phyloP scores from a whole-genome alignment of 2,329 filamentous ascomycete genomes.

The Fusarium tuaranense region DNA sequence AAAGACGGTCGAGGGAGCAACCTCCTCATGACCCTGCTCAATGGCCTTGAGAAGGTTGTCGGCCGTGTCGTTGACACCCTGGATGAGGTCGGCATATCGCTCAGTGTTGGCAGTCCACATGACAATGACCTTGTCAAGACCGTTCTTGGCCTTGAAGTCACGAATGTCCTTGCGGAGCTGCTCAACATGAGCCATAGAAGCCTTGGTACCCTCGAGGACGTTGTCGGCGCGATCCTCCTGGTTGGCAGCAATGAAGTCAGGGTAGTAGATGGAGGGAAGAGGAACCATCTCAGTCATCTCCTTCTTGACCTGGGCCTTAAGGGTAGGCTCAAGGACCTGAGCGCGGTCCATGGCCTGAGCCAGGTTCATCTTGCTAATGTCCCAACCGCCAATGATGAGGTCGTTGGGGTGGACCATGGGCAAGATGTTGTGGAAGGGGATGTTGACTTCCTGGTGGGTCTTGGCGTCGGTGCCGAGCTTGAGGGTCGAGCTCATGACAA shows the following conservation, averaged over 20 bases:
- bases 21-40: constrained; percentile 85
- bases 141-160: constrained; percentile 88
- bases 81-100: constrained; percentile 88
- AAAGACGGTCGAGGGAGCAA: constrained; percentile 96
- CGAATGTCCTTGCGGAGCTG: constrained; percentile 93
- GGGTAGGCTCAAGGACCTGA: constrained; percentile 91
- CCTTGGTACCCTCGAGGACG: constrained; percentile 83
- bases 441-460: constrained; percentile 91
- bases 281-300: constrained; percentile 92
- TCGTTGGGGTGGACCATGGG: constrained; percentile 99
- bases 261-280: constrained; percentile 96
- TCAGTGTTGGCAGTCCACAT: constrained; percentile 99
- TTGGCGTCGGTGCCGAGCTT: constrained; percentile 92
- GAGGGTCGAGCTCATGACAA: constrained; percentile 96
- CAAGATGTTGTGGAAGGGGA: constrained; percentile 93
- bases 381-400: constrained; percentile 95
- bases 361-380: constrained; percentile 92
- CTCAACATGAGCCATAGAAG: constrained; percentile 89
- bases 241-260: constrained; percentile 99
- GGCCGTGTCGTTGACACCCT: constrained; percentile 95
- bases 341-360: constrained; percentile 95
- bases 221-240: constrained; percentile 98
- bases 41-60: constrained; percentile 93
- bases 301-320: constrained; percentile 91
- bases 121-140: constrained; percentile 94